phyloP scores from a whole-genome alignment of 139 green algal genomes.

The Coccomyxa sp. region DNA sequence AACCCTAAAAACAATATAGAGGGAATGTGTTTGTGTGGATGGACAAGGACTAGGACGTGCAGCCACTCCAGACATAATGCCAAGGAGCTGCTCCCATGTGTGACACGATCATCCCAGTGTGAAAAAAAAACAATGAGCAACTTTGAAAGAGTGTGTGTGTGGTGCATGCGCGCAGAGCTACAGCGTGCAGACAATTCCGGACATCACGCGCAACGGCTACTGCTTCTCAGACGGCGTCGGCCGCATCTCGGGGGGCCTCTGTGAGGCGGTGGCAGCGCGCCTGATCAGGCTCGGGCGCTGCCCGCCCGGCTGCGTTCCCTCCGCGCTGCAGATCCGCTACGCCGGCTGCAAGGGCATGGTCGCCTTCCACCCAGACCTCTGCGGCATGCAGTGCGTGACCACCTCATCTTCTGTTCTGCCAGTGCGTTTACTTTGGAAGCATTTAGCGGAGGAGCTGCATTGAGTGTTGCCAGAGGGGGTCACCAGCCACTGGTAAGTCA shows the following conservation, averaged over 20 bases:
- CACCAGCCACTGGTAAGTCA: too few relatives aligned
- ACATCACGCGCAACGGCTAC: conserved; percentile 29
- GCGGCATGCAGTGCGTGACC: neutral
- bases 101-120: too few relatives aligned
- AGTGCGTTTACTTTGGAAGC: too few relatives aligned
- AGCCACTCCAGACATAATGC: too few relatives aligned
- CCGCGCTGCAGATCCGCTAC: conserved; percentile 23
- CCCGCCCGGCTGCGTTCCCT: neutral
- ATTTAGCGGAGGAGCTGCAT: too few relatives aligned
- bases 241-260: conserved; percentile 24
- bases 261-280: conserved; percentile 9
- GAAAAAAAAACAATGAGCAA: too few relatives aligned
- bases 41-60: too few relatives aligned
- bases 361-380: neutral
- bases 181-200: conserved; percentile 9
- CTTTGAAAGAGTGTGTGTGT: neutral
- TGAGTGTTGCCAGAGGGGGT: too few relatives aligned
- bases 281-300: neutral
- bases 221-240: conserved; percentile 51
- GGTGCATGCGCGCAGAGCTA: neutral
- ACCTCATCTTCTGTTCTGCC: too few relatives aligned
- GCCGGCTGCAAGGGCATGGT: conserved; percentile 22
- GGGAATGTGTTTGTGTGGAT: too few relatives aligned
- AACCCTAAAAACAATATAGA: too few relatives aligned
- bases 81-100: too few relatives aligned